phyloP scores from a whole-genome alignment of 129 eudicot genomes.

The Centaurea solstitialis region DNA sequence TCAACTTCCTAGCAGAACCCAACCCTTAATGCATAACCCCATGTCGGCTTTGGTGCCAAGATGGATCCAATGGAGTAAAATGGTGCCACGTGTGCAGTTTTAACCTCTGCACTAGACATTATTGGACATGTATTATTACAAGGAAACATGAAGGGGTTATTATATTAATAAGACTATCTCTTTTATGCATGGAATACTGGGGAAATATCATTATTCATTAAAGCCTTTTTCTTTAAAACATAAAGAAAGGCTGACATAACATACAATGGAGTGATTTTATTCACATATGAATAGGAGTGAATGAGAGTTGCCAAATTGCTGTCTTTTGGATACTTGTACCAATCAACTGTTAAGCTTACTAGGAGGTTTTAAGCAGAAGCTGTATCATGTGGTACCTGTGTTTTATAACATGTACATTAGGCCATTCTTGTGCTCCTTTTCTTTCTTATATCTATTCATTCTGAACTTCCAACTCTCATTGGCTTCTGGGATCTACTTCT shows the following conservation, averaged over 20 bases:
- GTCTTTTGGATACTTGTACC: slow-evolving; percentile 61
- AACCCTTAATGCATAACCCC: not conserved
- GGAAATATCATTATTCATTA: slow-evolving; percentile 5
- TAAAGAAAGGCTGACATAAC: slow-evolving; percentile 2
- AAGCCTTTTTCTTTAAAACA: slow-evolving; percentile 9
- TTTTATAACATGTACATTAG: not conserved
- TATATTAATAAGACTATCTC: not conserved
- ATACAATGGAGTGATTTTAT: slow-evolving; percentile 10
- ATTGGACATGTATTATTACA: slow-evolving; percentile 40
- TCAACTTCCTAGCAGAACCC: no score
- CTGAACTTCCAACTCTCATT: slow-evolving; percentile 55
- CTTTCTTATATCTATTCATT: slow-evolving; percentile 28
- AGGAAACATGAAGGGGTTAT: slow-evolving; percentile 29
- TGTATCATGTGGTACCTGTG: not conserved
- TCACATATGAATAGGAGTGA: not conserved
- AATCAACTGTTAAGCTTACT: slow-evolving; percentile 34
- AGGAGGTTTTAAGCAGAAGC: slow-evolving; percentile 16
- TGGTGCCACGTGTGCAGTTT: slow-evolving; percentile 40
- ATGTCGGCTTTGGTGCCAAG: slow-evolving; percentile 13
- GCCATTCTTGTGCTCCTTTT: not conserved
- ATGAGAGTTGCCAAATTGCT: slow-evolving; percentile 24
- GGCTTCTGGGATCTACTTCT: slow-evolving; percentile 59
- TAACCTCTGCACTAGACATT: slow-evolving; percentile 32
- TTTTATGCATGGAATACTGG: slow-evolving; percentile 29
- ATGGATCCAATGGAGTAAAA: slow-evolving; percentile 41